phyloP scores from a whole-genome alignment of 805 yeast species.

The Nakazawaea ishiwadae region DNA sequence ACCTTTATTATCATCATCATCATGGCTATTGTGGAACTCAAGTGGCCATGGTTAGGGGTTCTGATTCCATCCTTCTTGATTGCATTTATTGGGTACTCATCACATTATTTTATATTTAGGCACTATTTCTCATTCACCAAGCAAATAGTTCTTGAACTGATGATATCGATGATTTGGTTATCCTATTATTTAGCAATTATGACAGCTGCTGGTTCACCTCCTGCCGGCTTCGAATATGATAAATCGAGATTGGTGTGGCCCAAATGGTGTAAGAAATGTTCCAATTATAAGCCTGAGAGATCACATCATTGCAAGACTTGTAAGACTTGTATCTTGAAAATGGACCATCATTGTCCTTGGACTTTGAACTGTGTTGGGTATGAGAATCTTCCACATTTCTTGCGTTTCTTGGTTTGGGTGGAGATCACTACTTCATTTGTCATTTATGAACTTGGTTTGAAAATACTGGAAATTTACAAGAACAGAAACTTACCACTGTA shows the following conservation, averaged over 20 bases:
- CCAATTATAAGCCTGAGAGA: conserved; percentile 72
- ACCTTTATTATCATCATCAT: neutral
- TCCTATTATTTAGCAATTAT: conserved; percentile 68
- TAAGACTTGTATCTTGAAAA: conserved; percentile 67
- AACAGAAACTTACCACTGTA: conserved; percentile 52
- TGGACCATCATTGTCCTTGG: conserved; percentile 97
- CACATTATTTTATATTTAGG: conserved; percentile 52
- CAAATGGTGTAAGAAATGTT: conserved; percentile 71
- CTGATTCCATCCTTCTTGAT: conserved; percentile 66
- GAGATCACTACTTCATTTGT: conserved; percentile 45
- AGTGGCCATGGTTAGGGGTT: conserved; percentile 45
- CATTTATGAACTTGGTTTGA: conserved; percentile 32
- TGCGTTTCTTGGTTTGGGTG: conserved; percentile 72
- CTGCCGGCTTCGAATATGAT: conserved; percentile 40
- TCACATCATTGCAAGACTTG: conserved; percentile 84
- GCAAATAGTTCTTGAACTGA: conserved; percentile 44
- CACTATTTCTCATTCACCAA: conserved; percentile 32
- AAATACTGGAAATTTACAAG: conserved; percentile 40
- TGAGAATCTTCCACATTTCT: conserved; percentile 70
- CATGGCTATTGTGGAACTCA: conserved; percentile 25
- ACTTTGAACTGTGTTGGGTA: conserved; percentile 87
- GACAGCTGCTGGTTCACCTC: conserved; percentile 67
- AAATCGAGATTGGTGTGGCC: conserved; percentile 36
- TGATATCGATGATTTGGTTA: conserved; percentile 60
- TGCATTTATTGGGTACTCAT: conserved; percentile 53